Evolutionary conservation across 2,329 filamentous ascomycete species (phyloP).

Genomic region (Parascedosporium putredinis): DNA sequence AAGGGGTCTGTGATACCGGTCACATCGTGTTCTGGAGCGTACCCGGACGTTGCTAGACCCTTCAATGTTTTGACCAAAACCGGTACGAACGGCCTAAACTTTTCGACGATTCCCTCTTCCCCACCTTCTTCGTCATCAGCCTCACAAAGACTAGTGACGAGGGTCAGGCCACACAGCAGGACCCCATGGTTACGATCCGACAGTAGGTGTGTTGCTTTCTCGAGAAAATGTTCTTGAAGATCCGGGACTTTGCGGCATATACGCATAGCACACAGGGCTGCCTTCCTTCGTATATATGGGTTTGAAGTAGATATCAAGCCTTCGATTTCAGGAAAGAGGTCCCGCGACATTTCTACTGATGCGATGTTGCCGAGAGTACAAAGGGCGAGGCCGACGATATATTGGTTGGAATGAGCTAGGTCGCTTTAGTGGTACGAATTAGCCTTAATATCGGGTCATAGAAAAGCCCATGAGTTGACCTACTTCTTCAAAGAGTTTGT

Average conservation of each 20-base stretch:
- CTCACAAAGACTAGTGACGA: constrained; percentile 88
- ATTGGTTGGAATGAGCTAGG: constrained; percentile 93
- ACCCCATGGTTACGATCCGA: constrained; percentile 95
- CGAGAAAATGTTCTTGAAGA: constrained; percentile 90
- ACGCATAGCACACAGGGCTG: constrained; percentile 95
- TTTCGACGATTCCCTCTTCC: constrained; percentile 82
- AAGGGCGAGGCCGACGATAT: constrained; percentile 90
- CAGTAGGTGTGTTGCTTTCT: constrained; percentile 80
- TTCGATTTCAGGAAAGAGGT: constrained; percentile 94
- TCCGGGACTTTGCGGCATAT: constrained; percentile 98
- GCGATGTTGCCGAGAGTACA: constrained; percentile 97
- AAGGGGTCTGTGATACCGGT: constrained; percentile 97
- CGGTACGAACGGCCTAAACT: constrained; percentile 79
- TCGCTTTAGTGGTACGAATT: constrained; percentile 47
- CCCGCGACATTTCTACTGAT: constrained; percentile 94
- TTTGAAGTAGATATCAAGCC: constrained; percentile 84
- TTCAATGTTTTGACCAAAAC: constrained; percentile 84
- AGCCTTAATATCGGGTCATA: background rate
- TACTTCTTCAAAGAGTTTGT: constrained; percentile 98
- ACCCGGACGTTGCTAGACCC: constrained; percentile 85
- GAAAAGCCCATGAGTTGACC: constrained; percentile 15
- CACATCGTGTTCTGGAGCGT: constrained; percentile 95
- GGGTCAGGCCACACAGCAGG: constrained; percentile 78
- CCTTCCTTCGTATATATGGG: constrained; percentile 96
- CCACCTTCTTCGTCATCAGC: constrained; percentile 86